Conservation (phyloP, 1,139 yeast species). For the Candida tropicalis region DNA sequence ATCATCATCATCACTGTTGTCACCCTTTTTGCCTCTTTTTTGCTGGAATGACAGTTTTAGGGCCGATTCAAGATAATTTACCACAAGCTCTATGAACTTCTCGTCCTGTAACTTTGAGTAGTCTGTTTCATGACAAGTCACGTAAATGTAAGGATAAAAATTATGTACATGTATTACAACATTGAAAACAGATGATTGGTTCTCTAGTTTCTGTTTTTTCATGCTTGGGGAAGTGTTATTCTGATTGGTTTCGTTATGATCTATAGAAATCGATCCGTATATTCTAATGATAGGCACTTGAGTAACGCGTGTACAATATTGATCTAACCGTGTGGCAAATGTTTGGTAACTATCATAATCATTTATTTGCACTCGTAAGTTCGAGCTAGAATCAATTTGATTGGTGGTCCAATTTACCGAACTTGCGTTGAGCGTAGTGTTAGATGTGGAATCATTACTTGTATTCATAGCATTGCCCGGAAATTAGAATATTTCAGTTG, state of each 20-base stretch:
- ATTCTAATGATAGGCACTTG: slow-evolving; percentile 78
- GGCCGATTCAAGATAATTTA: slow-evolving; percentile 22
- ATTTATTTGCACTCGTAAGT: slow-evolving; percentile 47
- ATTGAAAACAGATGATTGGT: slow-evolving; percentile 22
- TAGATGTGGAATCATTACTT: slow-evolving; percentile 2
- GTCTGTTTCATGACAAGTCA: slow-evolving; percentile 44
- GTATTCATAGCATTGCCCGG: slow-evolving; percentile 4
- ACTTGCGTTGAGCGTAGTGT: slow-evolving; percentile 9
- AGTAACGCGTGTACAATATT: slow-evolving; percentile 30
- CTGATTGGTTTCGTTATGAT: slow-evolving; percentile 5
- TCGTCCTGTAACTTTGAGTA: slow-evolving; percentile 13
- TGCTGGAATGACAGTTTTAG: slow-evolving; percentile 21
- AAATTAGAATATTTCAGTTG: not conserved
- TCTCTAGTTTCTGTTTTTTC: slow-evolving; percentile 9
- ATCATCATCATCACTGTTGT: slow-evolving; percentile 14
- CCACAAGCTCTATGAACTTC: slow-evolving; percentile 17
- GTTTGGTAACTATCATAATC: slow-evolving; percentile 67
- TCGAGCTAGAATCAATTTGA: slow-evolving; percentile 10
- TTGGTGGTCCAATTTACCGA: slow-evolving; percentile 13
- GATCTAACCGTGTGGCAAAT: slow-evolving; percentile 37
- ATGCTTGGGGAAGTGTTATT: slow-evolving; percentile 8
- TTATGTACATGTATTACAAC: slow-evolving; percentile 75
- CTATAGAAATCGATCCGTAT: slow-evolving; percentile 61
- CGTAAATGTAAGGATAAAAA: slow-evolving; percentile 75
- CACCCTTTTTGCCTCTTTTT: slow-evolving; percentile 15